These are phyloP conservation scores for Ploettnerulaceae sp. DNA, from an alignment of 2,329 filamentous ascomycete species.

Conservation along the genomic window DNA sequence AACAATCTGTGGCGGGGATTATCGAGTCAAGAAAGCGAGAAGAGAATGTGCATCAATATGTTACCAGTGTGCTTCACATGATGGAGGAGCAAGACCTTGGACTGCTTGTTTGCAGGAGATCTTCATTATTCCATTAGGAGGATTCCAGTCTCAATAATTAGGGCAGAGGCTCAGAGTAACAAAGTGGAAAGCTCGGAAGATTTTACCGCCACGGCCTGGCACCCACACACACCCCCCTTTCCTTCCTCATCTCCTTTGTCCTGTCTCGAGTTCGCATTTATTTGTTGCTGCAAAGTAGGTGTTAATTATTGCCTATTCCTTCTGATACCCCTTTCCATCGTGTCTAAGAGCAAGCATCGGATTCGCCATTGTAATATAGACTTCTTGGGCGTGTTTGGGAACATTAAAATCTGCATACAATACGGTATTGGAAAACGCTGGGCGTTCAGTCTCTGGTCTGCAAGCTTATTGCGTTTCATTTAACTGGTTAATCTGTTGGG, in stretches of 20 bases:
- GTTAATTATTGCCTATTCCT: not conserved
- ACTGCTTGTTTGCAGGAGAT: not conserved
- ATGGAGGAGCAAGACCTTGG: not conserved
- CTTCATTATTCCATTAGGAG: not conserved
- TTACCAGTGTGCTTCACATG: not conserved
- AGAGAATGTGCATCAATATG: not conserved
- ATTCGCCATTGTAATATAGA: slow-evolving; percentile 6
- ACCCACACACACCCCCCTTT: not conserved
- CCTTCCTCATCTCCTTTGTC: not conserved
- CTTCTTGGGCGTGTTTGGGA: too few relatives aligned
- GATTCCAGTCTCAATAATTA: too few relatives aligned
- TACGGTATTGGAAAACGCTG: too few relatives aligned
- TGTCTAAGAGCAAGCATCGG: not conserved
- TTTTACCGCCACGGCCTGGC: not conserved
- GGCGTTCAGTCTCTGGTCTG: too few relatives aligned
- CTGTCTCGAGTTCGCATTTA: not conserved
- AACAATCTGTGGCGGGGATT: not conserved
- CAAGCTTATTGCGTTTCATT: too few relatives aligned
- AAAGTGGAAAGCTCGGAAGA: not conserved
- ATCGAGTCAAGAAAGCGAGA: slow-evolving; percentile 7
- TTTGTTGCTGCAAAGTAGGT: not conserved
- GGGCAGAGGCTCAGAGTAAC: not conserved
- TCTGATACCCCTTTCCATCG: slow-evolving; percentile 8
- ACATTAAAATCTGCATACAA: too few relatives aligned
- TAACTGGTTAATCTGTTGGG: too few relatives aligned